These are phyloP conservation scores for Fonsecaea erecta DNA, from an alignment of 2,329 filamentous ascomycete genomes.

Conservation along the genomic window DNA sequence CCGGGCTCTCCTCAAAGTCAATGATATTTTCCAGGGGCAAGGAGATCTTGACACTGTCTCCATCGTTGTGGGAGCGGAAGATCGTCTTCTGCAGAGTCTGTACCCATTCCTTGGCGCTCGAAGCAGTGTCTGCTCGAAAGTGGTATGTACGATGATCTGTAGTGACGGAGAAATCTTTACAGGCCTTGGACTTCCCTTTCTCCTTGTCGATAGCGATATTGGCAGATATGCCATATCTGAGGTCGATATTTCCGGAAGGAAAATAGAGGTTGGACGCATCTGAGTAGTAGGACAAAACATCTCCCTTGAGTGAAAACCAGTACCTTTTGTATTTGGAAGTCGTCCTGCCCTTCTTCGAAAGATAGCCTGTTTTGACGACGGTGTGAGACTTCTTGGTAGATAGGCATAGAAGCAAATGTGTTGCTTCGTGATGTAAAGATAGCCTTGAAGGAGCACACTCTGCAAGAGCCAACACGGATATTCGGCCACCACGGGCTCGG, in stretches of 20 bases:
- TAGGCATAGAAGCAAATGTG: constrained; percentile 98
- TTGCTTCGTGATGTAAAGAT: constrained; percentile 90
- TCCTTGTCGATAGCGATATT: constrained; percentile 67
- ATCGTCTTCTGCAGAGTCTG: constrained; percentile 92
- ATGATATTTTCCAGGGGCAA: constrained; percentile 86
- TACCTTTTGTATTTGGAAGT: constrained; percentile 88
- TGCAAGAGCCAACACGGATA: constrained; percentile 94
- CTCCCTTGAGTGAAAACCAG: constrained; percentile 91
- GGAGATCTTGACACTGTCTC: constrained; percentile 95
- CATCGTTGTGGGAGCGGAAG: constrained; percentile 92
- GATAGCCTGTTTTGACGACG: constrained; percentile 81
- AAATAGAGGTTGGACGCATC: constrained; percentile 88
- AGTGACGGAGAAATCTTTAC: constrained; percentile 75
- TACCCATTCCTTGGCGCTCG: constrained; percentile 95
- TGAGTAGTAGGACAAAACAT: constrained; percentile 87
- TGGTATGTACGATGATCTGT: constrained; percentile 83
- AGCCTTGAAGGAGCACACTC: constrained; percentile 88
- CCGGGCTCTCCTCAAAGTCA: constrained; percentile 88
- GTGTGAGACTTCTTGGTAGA: constrained; percentile 83
- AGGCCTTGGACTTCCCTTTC: constrained; percentile 73
- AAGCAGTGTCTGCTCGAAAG: constrained; percentile 84
- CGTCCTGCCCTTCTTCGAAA: constrained; percentile 84
- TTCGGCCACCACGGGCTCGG: constrained; percentile 86
- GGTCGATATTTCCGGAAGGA: constrained; percentile 85
- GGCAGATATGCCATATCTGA: constrained; percentile 90